Evolutionary conservation across 1,284 basidiomycete genomes (phyloP).

Genomic region (Ceratobasidium sp.): DNA sequence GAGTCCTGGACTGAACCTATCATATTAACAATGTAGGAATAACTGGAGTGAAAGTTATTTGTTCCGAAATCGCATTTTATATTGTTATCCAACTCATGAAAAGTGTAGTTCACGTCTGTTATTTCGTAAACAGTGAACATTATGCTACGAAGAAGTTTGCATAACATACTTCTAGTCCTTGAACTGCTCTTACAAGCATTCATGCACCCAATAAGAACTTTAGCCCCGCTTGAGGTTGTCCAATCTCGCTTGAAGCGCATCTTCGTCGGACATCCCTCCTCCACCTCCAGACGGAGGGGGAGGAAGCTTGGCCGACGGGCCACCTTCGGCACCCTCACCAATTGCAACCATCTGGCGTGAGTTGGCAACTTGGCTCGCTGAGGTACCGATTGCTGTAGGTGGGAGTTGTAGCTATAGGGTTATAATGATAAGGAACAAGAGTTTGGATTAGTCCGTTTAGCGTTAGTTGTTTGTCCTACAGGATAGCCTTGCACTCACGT

Average conservation of each 20-base stretch:
- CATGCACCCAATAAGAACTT: not conserved
- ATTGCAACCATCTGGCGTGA: conserved; percentile 83
- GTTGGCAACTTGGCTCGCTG: conserved; percentile 74
- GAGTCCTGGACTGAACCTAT: too few species aligned
- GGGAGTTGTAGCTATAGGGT: conserved; percentile 79
- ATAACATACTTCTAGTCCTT: too few species aligned
- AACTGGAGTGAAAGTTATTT: too few species aligned
- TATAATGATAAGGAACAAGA: conserved; percentile 7
- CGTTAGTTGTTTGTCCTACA: too few species aligned
- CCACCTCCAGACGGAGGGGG: conserved; percentile 60
- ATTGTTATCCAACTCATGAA: too few species aligned
- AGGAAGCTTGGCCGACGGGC: conserved; percentile 53
- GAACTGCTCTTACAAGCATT: too few species aligned
- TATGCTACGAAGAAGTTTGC: too few species aligned
- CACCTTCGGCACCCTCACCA: conserved; percentile 69
- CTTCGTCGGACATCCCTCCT: conserved; percentile 78
- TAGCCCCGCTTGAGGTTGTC: conserved; percentile 69
- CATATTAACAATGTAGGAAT: too few species aligned
- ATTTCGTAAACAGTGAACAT: too few species aligned
- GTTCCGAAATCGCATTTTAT: too few species aligned
- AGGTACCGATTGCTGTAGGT: conserved; percentile 75
- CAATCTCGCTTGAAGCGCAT: conserved; percentile 87
- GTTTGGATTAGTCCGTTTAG: not conserved
- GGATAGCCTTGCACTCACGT: conserved; percentile 66
- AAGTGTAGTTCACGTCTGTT: too few species aligned